Evolutionary conservation across 2,329 filamentous ascomycete species (phyloP).

Genomic region (Arachnomyces sp.): DNA sequence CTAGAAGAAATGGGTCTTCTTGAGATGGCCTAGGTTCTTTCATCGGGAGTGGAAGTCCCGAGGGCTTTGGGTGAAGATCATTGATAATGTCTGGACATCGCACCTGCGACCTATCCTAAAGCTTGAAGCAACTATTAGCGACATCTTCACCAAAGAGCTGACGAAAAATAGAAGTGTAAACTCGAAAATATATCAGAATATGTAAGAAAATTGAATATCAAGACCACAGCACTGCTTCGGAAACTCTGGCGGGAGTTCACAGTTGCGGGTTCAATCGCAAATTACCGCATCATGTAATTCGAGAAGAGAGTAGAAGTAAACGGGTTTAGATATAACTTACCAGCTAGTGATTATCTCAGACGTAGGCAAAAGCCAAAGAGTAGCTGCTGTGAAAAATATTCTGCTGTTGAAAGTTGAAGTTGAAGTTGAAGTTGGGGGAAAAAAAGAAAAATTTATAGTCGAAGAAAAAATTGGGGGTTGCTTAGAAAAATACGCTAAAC

Average conservation of each 20-base stretch:
- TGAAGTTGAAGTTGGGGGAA: background rate
- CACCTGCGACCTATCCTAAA: too few relatives aligned
- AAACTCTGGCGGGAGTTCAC: slow-evolving; percentile 90
- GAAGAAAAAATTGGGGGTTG: slow-evolving; percentile 3
- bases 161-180: slow-evolving; percentile 2
- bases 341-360: slow-evolving; percentile 12
- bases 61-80: too few relatives aligned
- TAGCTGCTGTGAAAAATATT: background rate
- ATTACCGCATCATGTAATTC: slow-evolving; percentile 87
- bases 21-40: too few relatives aligned
- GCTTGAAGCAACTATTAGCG: too few relatives aligned
- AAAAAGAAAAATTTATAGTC: slow-evolving; percentile 5
- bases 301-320: slow-evolving; percentile 12
- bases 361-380: slow-evolving; percentile 16
- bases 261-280: slow-evolving; percentile 89
- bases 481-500: slow-evolving; percentile 11
- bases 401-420: too few relatives aligned
- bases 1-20: too few relatives aligned
- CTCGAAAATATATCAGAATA: slow-evolving; percentile 67
- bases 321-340: slow-evolving; percentile 14
- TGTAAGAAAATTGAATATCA: slow-evolving; percentile 98
- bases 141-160: background rate
- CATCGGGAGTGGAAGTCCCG: too few relatives aligned
- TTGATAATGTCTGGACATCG: too few relatives aligned
- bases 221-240: slow-evolving; percentile 62